Evolutionary conservation across 1,284 basidiomycete species (phyloP), one percentile per base, ranked within the genome.

Genomic region (Puccinia horiana): DNA sequence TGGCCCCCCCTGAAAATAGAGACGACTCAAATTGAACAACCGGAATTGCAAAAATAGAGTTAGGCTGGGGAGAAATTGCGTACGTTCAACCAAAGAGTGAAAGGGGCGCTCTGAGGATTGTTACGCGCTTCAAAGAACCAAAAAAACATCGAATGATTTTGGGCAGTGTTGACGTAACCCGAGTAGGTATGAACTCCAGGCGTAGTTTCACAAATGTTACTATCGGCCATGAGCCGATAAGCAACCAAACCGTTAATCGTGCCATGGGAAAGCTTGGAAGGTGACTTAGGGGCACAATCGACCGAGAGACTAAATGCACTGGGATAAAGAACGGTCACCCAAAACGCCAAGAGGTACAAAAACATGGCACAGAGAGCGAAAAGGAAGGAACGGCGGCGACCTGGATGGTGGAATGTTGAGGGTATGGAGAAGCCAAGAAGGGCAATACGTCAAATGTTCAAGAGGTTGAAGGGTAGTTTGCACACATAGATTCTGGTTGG

Each of bases 151-250:
- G 90, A 91, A 84, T 91, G 86, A 37, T 88, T 88, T 3, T 88
- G 85, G 3, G 89, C 88, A 14, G 91, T 84, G 86, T 91, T 90
- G 0, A 89, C 90, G 83, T 92, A 91, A 0, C 91, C 92, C 0
- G 92, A 92, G 83, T 91, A 89, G 85, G 92, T 91, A 63, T 89
- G 88, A 12, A 93, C 92, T 0, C 90, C 90, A 0, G 91, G 89
- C 0, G 91, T 92, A 6, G 90, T 92, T 86, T 93, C 92, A 85
- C 92, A 93, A 6, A 92, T 89, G 0, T 92, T 92, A 6, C 91
- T 92, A 84, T 92, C 54, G 29, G 49, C 72, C 0, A 69, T 44
- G 49, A 82, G 32, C 29, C 81, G 81, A 40, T 82, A 76, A 16
- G 73, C n/a, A 20, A 63, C 81, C 16, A 70, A 20, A 26, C 54